Conservation (phyloP, 169 alveolate genomes). For the Eimeria falciformis region DNA sequence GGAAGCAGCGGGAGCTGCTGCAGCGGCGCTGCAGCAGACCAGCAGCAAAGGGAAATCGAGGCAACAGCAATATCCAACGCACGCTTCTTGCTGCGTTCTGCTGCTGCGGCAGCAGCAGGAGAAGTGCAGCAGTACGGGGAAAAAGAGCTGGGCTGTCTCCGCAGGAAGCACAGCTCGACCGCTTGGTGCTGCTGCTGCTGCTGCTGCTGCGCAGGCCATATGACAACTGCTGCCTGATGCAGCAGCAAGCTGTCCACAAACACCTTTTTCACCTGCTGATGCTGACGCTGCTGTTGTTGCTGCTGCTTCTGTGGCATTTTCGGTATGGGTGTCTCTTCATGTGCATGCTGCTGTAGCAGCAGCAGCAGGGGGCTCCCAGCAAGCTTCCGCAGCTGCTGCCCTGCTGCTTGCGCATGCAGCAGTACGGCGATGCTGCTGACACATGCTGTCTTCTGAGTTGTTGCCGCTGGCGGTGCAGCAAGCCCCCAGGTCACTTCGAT, state of each 20-base stretch:
- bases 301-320: not conserved
- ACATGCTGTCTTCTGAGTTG: slow-evolving; percentile 18
- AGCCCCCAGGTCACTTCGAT: slow-evolving; percentile 24
- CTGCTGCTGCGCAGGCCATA: slow-evolving; percentile 17
- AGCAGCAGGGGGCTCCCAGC: slow-evolving; percentile 4
- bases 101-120: slow-evolving; percentile 42
- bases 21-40: slow-evolving; percentile 67
- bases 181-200: slow-evolving; percentile 40
- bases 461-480: slow-evolving; percentile 43
- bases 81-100: slow-evolving; percentile 6
- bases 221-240: slow-evolving; percentile 40
- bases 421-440: slow-evolving; percentile 50
- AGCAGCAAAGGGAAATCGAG: slow-evolving; percentile 50
- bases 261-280: slow-evolving; percentile 27
- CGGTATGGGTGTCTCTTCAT: not conserved
- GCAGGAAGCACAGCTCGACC: slow-evolving; percentile 39
- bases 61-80: slow-evolving; percentile 47
- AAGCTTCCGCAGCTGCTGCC: slow-evolving; percentile 62
- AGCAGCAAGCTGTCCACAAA: slow-evolving; percentile 39
- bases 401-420: slow-evolving; percentile 55
- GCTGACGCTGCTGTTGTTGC: slow-evolving; percentile 26
- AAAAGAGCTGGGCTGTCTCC: not conserved
- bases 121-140: slow-evolving; percentile 1
- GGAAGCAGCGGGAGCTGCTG: slow-evolving; percentile 68
- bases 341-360: slow-evolving; percentile 37